Evolutionary conservation across 306 rosid genomes (phyloP).

Genomic region (Quercus agrifolia): DNA sequence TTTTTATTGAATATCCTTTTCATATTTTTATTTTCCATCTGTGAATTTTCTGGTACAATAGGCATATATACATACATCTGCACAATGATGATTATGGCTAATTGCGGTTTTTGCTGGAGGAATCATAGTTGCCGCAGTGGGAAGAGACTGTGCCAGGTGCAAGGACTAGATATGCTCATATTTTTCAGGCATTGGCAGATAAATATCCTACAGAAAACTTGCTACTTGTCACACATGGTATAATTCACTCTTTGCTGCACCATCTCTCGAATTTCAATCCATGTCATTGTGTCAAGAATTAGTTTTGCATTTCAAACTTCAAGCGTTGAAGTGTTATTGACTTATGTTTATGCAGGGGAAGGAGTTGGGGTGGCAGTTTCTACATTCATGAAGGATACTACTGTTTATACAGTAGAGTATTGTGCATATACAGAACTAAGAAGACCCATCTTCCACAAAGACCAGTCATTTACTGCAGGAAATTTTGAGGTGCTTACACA

Average conservation of each 20-base stretch:
- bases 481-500: constrained; percentile 51
- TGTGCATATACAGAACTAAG: constrained; percentile 67
- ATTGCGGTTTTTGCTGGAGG: constrained; percentile 15
- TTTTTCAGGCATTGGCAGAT: constrained; percentile 71
- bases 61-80: background rate
- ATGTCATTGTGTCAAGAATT: background rate
- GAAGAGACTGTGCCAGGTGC: constrained; percentile 46
- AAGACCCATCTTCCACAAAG: constrained; percentile 53
- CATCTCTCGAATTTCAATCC: background rate
- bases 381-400: constrained; percentile 38
- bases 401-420: constrained; percentile 55
- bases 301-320: background rate
- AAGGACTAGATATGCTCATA: constrained; percentile 52
- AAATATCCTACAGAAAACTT: constrained; percentile 64
- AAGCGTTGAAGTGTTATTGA: constrained; percentile 5
- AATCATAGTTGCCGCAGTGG: constrained; percentile 67
- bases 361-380: constrained; percentile 73
- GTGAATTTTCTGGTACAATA: background rate
- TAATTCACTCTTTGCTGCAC: background rate
- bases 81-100: background rate
- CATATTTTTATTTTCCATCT: background rate
- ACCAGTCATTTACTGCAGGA: constrained; percentile 41
- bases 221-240: constrained; percentile 95
- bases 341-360: constrained; percentile 51
- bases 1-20: background rate